Base-by-base conservation (phyloP, 257 asterid species). In the Fraxinus pennsylvanica region DNA sequence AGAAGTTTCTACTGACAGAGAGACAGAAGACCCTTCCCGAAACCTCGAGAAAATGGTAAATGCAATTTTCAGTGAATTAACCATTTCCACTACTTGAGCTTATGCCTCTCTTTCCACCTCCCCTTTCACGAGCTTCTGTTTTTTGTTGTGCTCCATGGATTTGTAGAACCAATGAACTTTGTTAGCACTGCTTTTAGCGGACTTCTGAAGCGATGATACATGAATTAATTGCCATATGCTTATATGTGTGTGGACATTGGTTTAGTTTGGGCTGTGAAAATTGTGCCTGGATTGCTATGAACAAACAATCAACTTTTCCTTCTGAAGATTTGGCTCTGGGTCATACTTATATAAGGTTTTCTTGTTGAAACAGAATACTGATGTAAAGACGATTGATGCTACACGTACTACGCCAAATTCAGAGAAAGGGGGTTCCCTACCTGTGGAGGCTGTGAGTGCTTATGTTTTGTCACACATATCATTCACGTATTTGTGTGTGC, bases 1-100 rank as follows among this genome's bases (percentile, higher is more conserved):
- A 30, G 76, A 71, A 57, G 66, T 32, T 1, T 71, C 72, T n/a
- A 41, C 76, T 1, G 81, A 54, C 45, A 71, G 8, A 63, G 69
- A 63, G 69, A 14, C 36, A 27, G 69, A 63, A 63, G 36, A 10
- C 3, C 36, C n/a, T 25, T 27, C 69, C 69, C 5, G 9, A 25
- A 63, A 63, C 30, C 19, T 0, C 0, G 69, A 27, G 36, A 27
- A 63, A 63, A 3, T 63, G 69, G 69, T 63, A 61, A 22, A 22
- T 8, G 32, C 14, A 9, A 27, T 63, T 27, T 22, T 63, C 14
- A 63, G 69, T 63, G n/a, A 25, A 27, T 25, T 25, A 27, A 27
- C 33, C 35, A 10, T 63, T 63, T 61, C 68, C 68, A 7, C 68
- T 61, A 22, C 33, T 8, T 17, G 30, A 61, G 33, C 32, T 59